These are phyloP conservation scores for Coemansia sp. DNA, from an alignment of 192 early-diverging fungal genomes.

Conservation along the genomic window DNA sequence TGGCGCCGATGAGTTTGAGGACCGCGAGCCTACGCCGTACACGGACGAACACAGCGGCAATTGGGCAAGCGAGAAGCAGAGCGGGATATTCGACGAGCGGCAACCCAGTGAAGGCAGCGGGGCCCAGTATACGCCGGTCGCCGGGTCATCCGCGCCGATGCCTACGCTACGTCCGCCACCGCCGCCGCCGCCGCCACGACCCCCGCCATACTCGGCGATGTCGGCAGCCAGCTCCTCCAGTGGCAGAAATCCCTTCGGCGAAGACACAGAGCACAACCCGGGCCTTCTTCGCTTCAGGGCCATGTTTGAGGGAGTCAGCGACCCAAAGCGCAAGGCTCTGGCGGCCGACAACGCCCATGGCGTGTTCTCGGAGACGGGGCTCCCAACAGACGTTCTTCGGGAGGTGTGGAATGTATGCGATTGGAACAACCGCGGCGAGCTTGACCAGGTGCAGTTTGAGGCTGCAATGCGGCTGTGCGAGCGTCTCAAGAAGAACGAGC, in stretches of 20 bases:
- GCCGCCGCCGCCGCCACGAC: conserved; percentile 7
- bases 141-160: neutral
- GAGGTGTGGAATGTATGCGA: conserved; percentile 77
- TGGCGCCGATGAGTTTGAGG: conserved; percentile 9
- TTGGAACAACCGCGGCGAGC: conserved; percentile 78
- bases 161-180: neutral
- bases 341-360: conserved; percentile 19
- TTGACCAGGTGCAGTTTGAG: conserved; percentile 81
- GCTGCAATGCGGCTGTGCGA: conserved; percentile 75
- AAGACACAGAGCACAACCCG: conserved; percentile 60
- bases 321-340: conserved; percentile 35
- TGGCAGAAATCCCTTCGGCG: conserved; percentile 67
- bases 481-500: conserved; percentile 36
- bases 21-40: neutral
- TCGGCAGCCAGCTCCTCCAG: conserved; percentile 30
- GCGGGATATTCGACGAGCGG: neutral
- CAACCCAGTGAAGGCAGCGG: neutral
- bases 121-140: conserved; percentile 12
- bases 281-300: conserved; percentile 46
- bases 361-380: conserved; percentile 61
- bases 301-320: conserved; percentile 38
- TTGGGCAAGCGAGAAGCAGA: conserved; percentile 19
- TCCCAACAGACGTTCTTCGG: conserved; percentile 63
- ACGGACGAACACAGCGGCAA: neutral
- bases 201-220: conserved; percentile 52